A percentile compares a stretch with the other conserved stretches of the same genome.
Evolutionary conservation across 768 basidiomycete species (phyloP).

Genomic region (Leccinum pellstonianum): DNA sequence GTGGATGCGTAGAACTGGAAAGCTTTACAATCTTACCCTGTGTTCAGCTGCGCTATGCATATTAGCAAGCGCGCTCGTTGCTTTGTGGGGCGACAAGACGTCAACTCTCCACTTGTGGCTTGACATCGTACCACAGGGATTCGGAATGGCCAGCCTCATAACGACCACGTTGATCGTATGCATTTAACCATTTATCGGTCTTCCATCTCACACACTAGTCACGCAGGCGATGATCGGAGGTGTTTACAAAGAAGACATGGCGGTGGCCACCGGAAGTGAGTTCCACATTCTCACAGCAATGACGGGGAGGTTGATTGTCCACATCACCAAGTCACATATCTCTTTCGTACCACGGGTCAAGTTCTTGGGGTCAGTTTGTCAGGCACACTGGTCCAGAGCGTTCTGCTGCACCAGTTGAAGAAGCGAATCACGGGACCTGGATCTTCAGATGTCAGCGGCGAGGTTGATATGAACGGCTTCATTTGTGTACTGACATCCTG

Average conservation of each 20-base stretch:
- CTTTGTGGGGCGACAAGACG: conserved; percentile 64
- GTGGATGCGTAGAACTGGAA: conserved; percentile 85
- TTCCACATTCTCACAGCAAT: conserved; percentile 19
- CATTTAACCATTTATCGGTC: conserved; percentile 18
- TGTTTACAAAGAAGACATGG: conserved; percentile 77
- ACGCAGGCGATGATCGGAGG: conserved; percentile 82
- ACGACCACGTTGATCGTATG: conserved; percentile 84
- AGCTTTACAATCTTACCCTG: conserved; percentile 75
- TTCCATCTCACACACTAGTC: conserved; percentile 6
- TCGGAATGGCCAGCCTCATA: conserved; percentile 82
- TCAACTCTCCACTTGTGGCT: conserved; percentile 67
- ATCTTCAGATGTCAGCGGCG: conserved; percentile 61
- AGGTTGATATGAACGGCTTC: conserved; percentile 26
- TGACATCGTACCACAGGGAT: conserved; percentile 77
- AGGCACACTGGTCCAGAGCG: conserved; percentile 79
- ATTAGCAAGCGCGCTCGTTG: conserved; percentile 57
- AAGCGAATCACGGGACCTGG: conserved; percentile 74
- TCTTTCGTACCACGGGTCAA: conserved; percentile 93
- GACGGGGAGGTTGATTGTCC: conserved; percentile 6
- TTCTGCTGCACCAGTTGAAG: conserved; percentile 69
- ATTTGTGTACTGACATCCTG: conserved; percentile 18
- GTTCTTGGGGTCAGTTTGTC: conserved; percentile 91
- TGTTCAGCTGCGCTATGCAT: conserved; percentile 60
- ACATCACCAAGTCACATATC: conserved; percentile 72
- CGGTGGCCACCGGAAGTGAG: conserved; percentile 89